A percentile compares a stretch with the other conserved stretches of the same genome.
Conservation (phyloP, 2,329 filamentous ascomycete species). For the Alternaria rosae region DNA sequence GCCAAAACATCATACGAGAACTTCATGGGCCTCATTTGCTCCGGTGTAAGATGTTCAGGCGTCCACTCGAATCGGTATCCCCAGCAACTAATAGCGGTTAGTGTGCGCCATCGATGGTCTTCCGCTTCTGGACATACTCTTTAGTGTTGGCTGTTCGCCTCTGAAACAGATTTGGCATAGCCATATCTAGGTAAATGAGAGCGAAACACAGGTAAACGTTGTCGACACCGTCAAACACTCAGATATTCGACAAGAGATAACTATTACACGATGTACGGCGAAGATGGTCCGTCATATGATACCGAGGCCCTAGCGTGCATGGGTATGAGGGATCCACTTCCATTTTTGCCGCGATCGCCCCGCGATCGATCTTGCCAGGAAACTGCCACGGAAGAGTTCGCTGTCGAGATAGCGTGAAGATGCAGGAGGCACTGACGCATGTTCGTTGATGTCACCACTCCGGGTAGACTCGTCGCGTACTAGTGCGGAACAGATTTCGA, state of each 20-base stretch:
- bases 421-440: not conserved
- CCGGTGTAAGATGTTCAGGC: constrained; percentile 65
- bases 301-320: constrained; percentile 33
- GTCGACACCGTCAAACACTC: not conserved
- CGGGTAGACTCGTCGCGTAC: not conserved
- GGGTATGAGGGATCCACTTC: constrained; percentile 18
- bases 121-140: constrained; percentile 43
- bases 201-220: not conserved
- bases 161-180: constrained; percentile 54
- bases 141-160: constrained; percentile 53
- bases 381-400: not conserved
- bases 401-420: not conserved
- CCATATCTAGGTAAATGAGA: constrained; percentile 42
- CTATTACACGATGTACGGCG: constrained; percentile 1
- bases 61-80: constrained; percentile 76
- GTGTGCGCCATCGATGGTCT: constrained; percentile 15
- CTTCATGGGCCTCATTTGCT: constrained; percentile 67
- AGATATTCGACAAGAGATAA: not conserved
- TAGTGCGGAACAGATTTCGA: not conserved
- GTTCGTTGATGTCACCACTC: constrained; percentile 23
- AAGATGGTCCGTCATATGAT: constrained; percentile 37
- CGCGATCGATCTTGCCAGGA: constrained; percentile 3
- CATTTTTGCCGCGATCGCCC: constrained; percentile 21
- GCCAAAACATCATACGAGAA: constrained; percentile 73
- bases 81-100: constrained; percentile 59